phyloP scores from a whole-genome alignment of 345 rosid genomes.

The Citrus hindsii region DNA sequence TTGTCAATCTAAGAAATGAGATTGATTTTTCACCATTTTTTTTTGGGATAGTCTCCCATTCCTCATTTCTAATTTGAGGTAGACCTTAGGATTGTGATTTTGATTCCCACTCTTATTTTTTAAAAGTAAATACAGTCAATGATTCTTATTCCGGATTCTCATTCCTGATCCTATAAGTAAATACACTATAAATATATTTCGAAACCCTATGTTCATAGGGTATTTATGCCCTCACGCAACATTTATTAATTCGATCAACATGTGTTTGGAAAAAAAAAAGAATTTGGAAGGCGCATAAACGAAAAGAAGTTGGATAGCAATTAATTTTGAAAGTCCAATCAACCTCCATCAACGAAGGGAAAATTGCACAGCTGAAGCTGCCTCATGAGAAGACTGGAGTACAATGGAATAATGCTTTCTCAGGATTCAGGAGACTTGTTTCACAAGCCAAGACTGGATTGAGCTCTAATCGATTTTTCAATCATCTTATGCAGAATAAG shows the following conservation, averaged over 20 bases:
- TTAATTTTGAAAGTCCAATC: background rate
- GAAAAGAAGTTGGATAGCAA: too few relatives aligned
- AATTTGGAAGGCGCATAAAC: too few relatives aligned
- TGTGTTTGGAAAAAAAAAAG: too few relatives aligned
- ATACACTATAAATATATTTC: too few relatives aligned
- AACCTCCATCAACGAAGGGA: background rate
- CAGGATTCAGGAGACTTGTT: background rate
- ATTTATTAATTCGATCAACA: too few relatives aligned
- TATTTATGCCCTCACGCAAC: too few relatives aligned
- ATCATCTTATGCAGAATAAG: too few relatives aligned
- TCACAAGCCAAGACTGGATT: background rate
- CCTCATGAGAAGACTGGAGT: background rate
- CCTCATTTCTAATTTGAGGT: too few relatives aligned
- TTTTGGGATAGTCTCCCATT: fast-evolving
- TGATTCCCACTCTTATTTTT: too few relatives aligned
- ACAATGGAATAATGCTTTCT: background rate
- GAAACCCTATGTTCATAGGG: too few relatives aligned
- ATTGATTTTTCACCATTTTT: too few relatives aligned
- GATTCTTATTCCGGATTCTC: fast-evolving
- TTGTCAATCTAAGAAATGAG: fast-evolving
- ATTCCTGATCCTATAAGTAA: fast-evolving
- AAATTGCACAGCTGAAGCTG: background rate
- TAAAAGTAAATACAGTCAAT: fast-evolving
- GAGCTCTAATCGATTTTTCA: too few relatives aligned
- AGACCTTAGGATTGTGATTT: fast-evolving